These are phyloP conservation scores for Ogataea haglerorum DNA, from an alignment of 805 yeast genomes.

Conservation along the genomic window DNA sequence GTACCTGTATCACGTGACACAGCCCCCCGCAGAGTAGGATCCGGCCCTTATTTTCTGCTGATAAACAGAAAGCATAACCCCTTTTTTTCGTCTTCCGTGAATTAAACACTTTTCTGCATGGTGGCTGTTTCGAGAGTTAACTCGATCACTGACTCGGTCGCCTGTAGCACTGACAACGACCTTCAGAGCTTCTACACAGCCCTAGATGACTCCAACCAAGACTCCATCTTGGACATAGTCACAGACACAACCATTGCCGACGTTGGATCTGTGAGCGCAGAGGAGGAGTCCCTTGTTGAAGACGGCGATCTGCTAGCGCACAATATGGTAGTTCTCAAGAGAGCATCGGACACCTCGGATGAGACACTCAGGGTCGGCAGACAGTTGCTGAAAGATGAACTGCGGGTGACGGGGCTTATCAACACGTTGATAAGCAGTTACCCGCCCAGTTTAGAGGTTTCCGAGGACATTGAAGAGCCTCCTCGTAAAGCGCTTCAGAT, in stretches of 20 bases:
- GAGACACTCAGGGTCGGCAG: constrained; percentile 3
- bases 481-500: background rate
- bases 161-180: constrained; percentile 1
- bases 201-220: background rate
- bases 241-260: constrained; percentile 10
- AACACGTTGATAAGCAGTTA: constrained; percentile 5
- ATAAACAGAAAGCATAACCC: constrained; percentile 1
- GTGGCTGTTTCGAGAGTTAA: background rate
- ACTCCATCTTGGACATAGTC: constrained; percentile 4
- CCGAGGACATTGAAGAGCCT: background rate
- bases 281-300: constrained; percentile 11
- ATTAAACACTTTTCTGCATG: background rate
- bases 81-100: background rate
- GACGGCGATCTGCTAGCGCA: constrained; percentile 9
- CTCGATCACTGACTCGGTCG: background rate
- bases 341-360: constrained; percentile 2
- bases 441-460: constrained; percentile 13
- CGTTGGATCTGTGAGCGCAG: constrained; percentile 4
- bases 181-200: constrained; percentile 12
- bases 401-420: constrained; percentile 1
- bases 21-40: background rate
- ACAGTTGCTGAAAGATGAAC: constrained; percentile 3
- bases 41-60: constrained; percentile 3
- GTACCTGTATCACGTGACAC: constrained; percentile 9
- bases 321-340: constrained; percentile 7